phyloP scores from a whole-genome alignment of 371 early-diverging fungal species.

The Lichtheimia ramosa region DNA sequence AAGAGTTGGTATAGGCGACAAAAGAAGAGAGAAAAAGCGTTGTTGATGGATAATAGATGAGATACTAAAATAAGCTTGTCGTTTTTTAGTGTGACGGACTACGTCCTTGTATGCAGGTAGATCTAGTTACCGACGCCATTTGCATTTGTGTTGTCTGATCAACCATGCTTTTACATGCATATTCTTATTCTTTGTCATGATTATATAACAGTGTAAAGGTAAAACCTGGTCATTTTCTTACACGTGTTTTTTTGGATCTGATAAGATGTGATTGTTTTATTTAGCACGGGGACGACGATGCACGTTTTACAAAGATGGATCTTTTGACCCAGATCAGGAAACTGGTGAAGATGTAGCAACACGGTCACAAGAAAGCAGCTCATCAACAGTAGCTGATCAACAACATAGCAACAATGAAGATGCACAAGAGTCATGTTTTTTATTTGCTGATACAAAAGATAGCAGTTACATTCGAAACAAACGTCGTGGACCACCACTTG shows the following conservation, averaged over 20 bases:
- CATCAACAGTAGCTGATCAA: neutral
- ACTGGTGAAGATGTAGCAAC: neutral
- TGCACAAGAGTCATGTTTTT: conserved; percentile 1
- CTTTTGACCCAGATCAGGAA: conserved; percentile 21
- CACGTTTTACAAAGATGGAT: conserved; percentile 29
- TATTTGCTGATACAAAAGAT: conserved; percentile 20
- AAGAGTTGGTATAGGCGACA: too few species aligned
- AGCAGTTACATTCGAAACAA: conserved; percentile 9
- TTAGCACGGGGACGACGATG: conserved; percentile 27
- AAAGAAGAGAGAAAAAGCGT: too few species aligned
- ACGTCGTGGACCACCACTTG: conserved; percentile 14
- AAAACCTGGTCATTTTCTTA: neutral
- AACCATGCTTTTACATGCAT: neutral
- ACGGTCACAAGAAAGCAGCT: neutral
- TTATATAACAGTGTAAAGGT: conserved; percentile 15
- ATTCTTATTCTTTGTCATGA: too few species aligned
- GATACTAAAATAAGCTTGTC: conserved; percentile 5
- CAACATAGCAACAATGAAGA: neutral
- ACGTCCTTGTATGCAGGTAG: conserved; percentile 58
- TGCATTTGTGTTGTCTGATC: neutral
- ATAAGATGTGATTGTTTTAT: neutral
- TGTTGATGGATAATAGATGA: neutral
- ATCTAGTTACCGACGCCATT: neutral
- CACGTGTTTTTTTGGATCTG: too few species aligned
- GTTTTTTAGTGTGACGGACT: conserved; percentile 47